Percentiles rank a stretch among this genome's conserved stretches.
Evolutionary conservation across 371 early-diverging fungal species (phyloP).

Genomic region (Syncephalis fuscata): DNA sequence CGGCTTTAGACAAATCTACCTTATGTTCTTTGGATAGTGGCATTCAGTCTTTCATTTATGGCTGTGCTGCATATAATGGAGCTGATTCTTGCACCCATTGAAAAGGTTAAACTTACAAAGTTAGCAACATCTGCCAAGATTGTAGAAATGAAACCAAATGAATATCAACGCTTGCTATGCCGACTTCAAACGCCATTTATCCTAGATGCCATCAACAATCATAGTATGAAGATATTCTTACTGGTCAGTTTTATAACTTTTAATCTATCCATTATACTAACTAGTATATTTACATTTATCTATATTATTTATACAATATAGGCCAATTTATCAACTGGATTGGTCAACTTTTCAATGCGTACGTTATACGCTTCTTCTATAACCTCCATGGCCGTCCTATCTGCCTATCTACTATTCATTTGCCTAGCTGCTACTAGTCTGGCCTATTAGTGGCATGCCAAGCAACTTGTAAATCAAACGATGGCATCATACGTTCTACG

Average conservation of each 20-base stretch:
- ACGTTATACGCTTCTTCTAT: not conserved
- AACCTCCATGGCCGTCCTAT: not conserved
- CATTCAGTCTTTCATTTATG: conserved; percentile 41
- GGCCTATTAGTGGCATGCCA: no score
- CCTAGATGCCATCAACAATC: conserved; percentile 51
- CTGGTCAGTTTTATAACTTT: conserved; percentile 37
- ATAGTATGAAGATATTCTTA: conserved; percentile 70
- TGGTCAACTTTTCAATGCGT: conserved; percentile 27
- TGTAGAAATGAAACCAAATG: no score
- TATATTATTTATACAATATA: conserved; percentile 1
- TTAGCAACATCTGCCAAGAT: no score
- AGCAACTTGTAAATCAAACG: no score
- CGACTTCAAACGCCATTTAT: conserved; percentile 25
- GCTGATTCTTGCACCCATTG: conserved; percentile 9
- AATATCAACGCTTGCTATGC: no score
- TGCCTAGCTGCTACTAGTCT: not conserved
- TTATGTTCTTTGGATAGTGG: conserved; percentile 55
- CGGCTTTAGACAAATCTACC: conserved; percentile 65
- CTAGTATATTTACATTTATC: no score
- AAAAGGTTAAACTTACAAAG: conserved; percentile 2
- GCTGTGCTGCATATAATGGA: conserved; percentile 34
- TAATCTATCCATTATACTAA: no score
- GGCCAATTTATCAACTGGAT: conserved; percentile 76
- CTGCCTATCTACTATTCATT: not conserved
- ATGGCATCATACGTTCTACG: no score